Percentiles rank a stretch among this genome's conserved stretches.
These are phyloP conservation scores for Dimocarpus longan DNA, from an alignment of 345 rosid species.

Conservation along the genomic window DNA sequence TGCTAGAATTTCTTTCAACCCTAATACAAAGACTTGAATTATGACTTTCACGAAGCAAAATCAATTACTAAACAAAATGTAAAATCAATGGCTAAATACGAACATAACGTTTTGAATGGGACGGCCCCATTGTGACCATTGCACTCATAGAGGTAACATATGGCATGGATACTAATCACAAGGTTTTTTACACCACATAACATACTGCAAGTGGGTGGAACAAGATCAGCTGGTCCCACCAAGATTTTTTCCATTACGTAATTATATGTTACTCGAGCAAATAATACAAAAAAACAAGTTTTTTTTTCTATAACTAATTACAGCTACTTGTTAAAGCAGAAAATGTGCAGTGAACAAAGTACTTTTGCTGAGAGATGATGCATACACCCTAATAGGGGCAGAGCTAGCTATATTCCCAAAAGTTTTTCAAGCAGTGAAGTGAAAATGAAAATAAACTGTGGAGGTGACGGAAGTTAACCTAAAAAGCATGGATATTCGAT, in stretches of 20 bases:
- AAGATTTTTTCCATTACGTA: background rate
- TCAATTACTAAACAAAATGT: background rate
- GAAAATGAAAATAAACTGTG: constrained; percentile 28
- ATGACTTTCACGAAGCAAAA: background rate
- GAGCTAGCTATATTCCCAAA: background rate
- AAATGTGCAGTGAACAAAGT: background rate
- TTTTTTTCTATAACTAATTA: background rate
- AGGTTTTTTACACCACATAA: too few species aligned
- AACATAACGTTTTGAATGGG: background rate
- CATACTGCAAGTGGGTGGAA: too few species aligned
- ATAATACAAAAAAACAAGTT: background rate
- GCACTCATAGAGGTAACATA: too few species aligned
- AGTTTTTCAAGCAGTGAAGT: constrained; percentile 20
- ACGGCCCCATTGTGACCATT: too few species aligned
- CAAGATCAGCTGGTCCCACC: background rate
- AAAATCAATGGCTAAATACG: background rate
- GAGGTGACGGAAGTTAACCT: constrained; percentile 22
- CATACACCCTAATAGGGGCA: background rate
- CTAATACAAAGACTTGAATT: background rate
- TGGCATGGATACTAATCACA: too few species aligned
- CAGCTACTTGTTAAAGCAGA: background rate
- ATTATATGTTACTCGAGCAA: background rate
- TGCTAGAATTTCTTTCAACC: background rate
- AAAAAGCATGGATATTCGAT: constrained; percentile 28
- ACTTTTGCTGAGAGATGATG: background rate